Conservation (phyloP, 495 filamentous ascomycete species). For the Chaetomidium leptoderma region DNA sequence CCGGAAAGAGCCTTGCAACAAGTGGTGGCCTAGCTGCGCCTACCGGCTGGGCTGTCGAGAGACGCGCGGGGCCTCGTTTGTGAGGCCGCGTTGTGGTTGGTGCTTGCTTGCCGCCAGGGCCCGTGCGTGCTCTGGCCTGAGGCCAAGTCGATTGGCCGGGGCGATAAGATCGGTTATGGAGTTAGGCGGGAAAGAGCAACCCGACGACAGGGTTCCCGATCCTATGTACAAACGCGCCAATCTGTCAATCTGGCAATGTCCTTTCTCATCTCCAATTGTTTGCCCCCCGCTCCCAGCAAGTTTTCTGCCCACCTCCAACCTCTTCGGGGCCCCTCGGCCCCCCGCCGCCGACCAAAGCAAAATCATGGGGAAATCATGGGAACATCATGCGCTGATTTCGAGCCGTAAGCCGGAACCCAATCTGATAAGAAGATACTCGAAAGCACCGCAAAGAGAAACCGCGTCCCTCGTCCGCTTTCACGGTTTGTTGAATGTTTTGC, state of each 20-base stretch:
- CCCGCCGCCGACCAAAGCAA: not conserved
- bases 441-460: too few relatives aligned
- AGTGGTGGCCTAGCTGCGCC: slow-evolving; percentile 27
- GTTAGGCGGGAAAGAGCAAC: slow-evolving; percentile 22
- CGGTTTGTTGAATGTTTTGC: too few relatives aligned
- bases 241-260: slow-evolving; percentile 7
- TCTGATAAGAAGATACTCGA: too few relatives aligned
- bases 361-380: too few relatives aligned
- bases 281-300: not conserved
- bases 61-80: slow-evolving; percentile 20
- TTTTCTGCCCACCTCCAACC: not conserved
- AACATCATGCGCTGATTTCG: too few relatives aligned
- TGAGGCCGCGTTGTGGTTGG: not conserved
- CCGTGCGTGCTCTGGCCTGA: not conserved
- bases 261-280: slow-evolving; percentile 2
- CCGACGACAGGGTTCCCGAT: slow-evolving; percentile 24
- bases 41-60: slow-evolving; percentile 12
- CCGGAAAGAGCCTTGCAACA: slow-evolving; percentile 22
- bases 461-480: too few relatives aligned
- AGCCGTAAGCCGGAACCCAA: too few relatives aligned
- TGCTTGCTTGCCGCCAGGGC: slow-evolving; percentile 4
- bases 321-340: too few relatives aligned
- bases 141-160: not conserved
- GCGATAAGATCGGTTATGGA: slow-evolving; percentile 14
- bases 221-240: slow-evolving; percentile 24